A percentile compares a stretch with the other conserved stretches of the same genome.
These are phyloP conservation scores for Neurospora crassa DNA, from an alignment of 2,329 filamentous ascomycete genomes.

Conservation along the genomic window DNA sequence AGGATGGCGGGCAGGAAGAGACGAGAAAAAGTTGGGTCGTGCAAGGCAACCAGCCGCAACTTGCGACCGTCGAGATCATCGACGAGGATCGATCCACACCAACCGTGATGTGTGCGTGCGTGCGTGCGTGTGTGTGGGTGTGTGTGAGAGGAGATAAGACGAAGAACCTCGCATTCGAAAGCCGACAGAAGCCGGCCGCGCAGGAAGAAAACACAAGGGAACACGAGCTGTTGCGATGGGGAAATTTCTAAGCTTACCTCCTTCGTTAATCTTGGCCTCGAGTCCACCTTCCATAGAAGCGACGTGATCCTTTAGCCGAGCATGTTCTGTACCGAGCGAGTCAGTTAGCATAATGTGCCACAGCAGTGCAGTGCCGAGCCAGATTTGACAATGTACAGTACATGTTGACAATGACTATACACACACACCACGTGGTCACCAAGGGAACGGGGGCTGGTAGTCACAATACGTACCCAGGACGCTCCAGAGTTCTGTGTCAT, in stretches of 20 bases:
- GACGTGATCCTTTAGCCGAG: conserved; percentile 85
- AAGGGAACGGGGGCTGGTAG: neutral
- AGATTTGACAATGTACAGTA: neutral
- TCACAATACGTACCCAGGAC: conserved; percentile 61
- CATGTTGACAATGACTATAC: neutral
- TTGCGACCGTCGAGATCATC: neutral
- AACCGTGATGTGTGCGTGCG: neutral
- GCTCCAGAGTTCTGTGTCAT: conserved; percentile 96
- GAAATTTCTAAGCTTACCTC: conserved; percentile 53
- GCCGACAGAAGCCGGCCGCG: conserved; percentile 20
- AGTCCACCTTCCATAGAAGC: conserved; percentile 78
- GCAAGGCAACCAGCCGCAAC: conserved; percentile 1
- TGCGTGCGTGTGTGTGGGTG: neutral
- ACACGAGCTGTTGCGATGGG: conserved; percentile 2
- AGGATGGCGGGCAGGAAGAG: neutral
- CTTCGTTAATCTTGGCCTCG: conserved; percentile 87
- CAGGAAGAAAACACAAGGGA: conserved; percentile 6
- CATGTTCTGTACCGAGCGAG: conserved; percentile 58
- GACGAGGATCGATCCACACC: neutral
- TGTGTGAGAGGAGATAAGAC: neutral
- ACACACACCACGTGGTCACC: neutral
- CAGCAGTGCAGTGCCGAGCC: conserved; percentile 11
- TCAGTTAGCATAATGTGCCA: conserved; percentile 27
- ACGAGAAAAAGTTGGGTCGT: neutral
- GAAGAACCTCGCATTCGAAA: conserved; percentile 8